Conservation (phyloP, 2,329 filamentous ascomycete genomes). For the Venturia asperata region DNA sequence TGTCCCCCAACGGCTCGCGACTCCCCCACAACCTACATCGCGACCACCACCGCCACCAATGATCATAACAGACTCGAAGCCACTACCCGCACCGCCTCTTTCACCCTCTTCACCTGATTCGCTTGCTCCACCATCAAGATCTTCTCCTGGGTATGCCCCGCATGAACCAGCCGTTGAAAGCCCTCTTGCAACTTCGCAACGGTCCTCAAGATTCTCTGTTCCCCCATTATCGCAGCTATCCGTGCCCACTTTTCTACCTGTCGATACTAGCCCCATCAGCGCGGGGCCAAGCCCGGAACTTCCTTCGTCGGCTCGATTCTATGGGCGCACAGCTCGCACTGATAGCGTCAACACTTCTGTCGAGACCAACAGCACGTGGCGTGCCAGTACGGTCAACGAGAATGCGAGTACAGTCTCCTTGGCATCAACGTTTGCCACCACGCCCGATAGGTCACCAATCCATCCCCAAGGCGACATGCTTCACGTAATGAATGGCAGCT, state of each 20-base stretch:
- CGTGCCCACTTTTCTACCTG: constrained; percentile 26
- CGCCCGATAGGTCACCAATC: constrained; percentile 58
- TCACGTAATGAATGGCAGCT: constrained; percentile 44
- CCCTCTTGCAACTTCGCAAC: constrained; percentile 36
- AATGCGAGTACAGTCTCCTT: constrained; percentile 73
- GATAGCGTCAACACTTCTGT: constrained; percentile 68
- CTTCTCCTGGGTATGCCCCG: neutral
- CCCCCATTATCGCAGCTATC: constrained; percentile 30
- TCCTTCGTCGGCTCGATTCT: constrained; percentile 27
- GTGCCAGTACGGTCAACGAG: constrained; percentile 66
- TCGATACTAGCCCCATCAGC: constrained; percentile 26
- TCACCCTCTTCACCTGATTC: constrained; percentile 30
- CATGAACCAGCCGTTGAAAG: constrained; percentile 27
- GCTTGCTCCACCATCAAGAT: constrained; percentile 1
- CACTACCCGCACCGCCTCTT: constrained; percentile 56
- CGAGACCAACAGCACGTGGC: constrained; percentile 70
- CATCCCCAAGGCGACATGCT: constrained; percentile 51
- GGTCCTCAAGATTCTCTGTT: constrained; percentile 44
- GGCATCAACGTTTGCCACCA: constrained; percentile 76
- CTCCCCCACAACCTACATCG: constrained; percentile 31
- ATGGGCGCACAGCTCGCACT: constrained; percentile 26
- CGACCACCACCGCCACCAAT: constrained; percentile 35
- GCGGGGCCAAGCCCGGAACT: constrained; percentile 33
- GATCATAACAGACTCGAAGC: constrained; percentile 53
- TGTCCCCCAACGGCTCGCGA: neutral